Conservation (phyloP, 78 protist genomes). For the Dictyostelium capitatum region DNA sequence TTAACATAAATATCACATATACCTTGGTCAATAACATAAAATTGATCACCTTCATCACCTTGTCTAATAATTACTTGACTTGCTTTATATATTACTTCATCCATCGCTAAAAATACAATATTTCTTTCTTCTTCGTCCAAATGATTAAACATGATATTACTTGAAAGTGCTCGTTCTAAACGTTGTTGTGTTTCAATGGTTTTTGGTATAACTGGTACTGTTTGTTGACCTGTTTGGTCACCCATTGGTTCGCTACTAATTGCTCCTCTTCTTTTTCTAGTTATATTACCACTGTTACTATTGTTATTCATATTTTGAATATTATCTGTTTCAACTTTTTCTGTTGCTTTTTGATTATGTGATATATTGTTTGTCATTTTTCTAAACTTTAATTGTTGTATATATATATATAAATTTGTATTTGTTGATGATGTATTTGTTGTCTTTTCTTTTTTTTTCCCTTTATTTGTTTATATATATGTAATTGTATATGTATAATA, state of each 20-base stretch:
- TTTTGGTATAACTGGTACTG: constrained; percentile 53
- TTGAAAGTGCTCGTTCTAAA: constrained; percentile 46
- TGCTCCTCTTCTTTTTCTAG: constrained; percentile 72
- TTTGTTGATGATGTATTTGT: too few relatives aligned
- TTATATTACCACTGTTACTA: not conserved
- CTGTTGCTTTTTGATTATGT: constrained; percentile 66
- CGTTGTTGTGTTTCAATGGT: constrained; percentile 59
- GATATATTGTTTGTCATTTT: constrained; percentile 45
- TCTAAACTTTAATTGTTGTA: too few relatives aligned
- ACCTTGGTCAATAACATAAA: constrained; percentile 90
- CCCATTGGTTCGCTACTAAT: constrained; percentile 65
- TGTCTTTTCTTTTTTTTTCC: too few relatives aligned
- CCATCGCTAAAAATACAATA: constrained; percentile 89
- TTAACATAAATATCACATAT: constrained; percentile 76
- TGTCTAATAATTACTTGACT: constrained; percentile 87
- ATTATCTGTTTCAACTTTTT: constrained; percentile 40
- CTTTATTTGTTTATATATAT: too few relatives aligned
- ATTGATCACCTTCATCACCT: constrained; percentile 95
- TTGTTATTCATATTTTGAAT: not conserved
- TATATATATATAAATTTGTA: too few relatives aligned
- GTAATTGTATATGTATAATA: too few relatives aligned
- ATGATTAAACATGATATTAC: constrained; percentile 78
- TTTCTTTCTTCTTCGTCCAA: constrained; percentile 82
- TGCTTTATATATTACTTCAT: constrained; percentile 40
- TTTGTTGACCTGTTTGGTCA: not conserved